Base-by-base conservation (phyloP, 306 rosid species). In the Lathyrus aphaca region DNA sequence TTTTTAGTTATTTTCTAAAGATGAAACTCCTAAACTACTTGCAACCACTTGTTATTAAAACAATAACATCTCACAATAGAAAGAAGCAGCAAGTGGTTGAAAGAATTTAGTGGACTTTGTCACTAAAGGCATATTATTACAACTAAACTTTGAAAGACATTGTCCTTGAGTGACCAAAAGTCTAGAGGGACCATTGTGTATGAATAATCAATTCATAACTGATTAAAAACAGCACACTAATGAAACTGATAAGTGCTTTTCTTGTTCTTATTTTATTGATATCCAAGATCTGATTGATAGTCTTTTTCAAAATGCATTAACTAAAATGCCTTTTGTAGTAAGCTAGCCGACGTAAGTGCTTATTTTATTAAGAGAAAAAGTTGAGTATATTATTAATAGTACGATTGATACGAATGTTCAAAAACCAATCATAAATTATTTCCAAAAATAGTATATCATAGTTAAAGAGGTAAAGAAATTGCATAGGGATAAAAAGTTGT, bases 171-270 rank as follows among this genome's bases (percentile, higher is more conserved):
- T 29, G 23, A 29, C 75, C 78, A 62, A 58, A 73, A 45, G 59
- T 30, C 2, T 55, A 12, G n/a, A 43, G 72, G 75, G 75, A 44
- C 75, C 72, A 72, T 50, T 61, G 14, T 42, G 2, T 40, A 55
- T 27, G 13, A 60, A 11, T 29, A 60, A 59, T n/a, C 45, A 10
- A 30, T 30, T 30, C 35, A 30, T 75, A 64, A 75, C 38, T 68
- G 76, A 64, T 81, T 69, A 75, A 68, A 72, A 63, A 80, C 66
- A 51, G 61, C 65, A 79, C 56, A 79, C 70, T 80, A 54, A 80
- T 54, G 44, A 58, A 60, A n/a, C 14, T n/a, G 63, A 49, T 72
- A 27, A 32, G 19, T 46, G 54, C 64, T 32, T 39, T 71, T 23
- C 25, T 3, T 23, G 25, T 1, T 23, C 25, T 23, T 23, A 1